These are phyloP conservation scores for Aspergillus pseudoterreus DNA, from an alignment of 2,329 filamentous ascomycete species.

Conservation along the genomic window DNA sequence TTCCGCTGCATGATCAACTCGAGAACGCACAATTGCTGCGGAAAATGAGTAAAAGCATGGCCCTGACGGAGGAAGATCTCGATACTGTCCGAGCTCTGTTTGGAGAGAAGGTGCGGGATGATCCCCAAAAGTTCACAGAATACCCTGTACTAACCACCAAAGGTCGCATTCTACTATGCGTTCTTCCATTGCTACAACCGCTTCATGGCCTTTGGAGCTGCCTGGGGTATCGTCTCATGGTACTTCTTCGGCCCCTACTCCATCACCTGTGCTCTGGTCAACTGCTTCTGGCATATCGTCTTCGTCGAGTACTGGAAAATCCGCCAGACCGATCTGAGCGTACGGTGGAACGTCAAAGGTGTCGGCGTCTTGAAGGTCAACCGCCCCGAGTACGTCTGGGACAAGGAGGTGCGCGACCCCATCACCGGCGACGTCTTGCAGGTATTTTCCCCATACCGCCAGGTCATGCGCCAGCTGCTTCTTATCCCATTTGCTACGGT, in stretches of 20 bases:
- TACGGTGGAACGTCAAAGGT: constrained; percentile 84
- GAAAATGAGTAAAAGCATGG: constrained; percentile 65
- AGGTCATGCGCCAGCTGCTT: constrained; percentile 71
- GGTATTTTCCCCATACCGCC: constrained; percentile 71
- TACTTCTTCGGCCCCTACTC: constrained; percentile 82
- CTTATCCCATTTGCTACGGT: constrained; percentile 80
- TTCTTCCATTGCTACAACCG: constrained; percentile 88
- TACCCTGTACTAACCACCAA: not conserved
- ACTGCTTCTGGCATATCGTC: constrained; percentile 79
- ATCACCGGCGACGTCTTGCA: constrained; percentile 76
- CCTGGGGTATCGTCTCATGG: constrained; percentile 73
- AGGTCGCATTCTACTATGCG: constrained; percentile 92
- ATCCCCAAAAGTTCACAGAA: not conserved
- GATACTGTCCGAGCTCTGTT: constrained; percentile 72
- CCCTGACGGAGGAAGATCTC: constrained; percentile 63
- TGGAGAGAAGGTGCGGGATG: constrained; percentile 59
- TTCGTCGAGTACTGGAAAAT: constrained; percentile 98
- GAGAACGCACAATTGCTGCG: constrained; percentile 76
- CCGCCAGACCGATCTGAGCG: constrained; percentile 78
- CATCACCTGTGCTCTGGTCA: constrained; percentile 71
- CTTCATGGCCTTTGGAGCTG: constrained; percentile 78
- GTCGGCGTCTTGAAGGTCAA: constrained; percentile 78
- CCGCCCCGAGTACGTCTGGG: constrained; percentile 73
- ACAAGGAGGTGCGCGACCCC: constrained; percentile 71
- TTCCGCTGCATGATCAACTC: constrained; percentile 71